Evolutionary conservation across 768 basidiomycete genomes (phyloP).

Genomic region (Pholiota conissans): DNA sequence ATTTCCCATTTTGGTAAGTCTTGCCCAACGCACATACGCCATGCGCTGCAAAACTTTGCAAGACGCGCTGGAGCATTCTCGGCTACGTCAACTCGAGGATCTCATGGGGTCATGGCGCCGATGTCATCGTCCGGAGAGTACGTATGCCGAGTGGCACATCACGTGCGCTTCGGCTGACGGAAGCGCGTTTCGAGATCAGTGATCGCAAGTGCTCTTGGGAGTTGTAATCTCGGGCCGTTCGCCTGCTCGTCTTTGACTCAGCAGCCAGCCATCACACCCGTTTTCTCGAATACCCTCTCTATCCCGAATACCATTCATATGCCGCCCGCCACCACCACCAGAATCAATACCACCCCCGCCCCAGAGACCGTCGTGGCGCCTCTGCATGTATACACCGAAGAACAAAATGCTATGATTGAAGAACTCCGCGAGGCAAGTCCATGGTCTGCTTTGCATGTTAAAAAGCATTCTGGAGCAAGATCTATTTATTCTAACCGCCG

Average conservation of each 20-base stretch:
- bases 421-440: slow-evolving; percentile 59
- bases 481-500: background rate
- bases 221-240: background rate
- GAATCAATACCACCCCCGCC: slow-evolving; percentile 57
- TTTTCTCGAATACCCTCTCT: background rate
- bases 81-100: too few species aligned
- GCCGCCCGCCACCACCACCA: slow-evolving; percentile 17
- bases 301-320: slow-evolving; percentile 6
- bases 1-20: too few species aligned
- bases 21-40: too few species aligned
- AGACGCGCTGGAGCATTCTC: too few species aligned
- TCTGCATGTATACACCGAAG: slow-evolving; percentile 58
- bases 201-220: background rate
- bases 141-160: too few species aligned
- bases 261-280: background rate
- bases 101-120: too few species aligned
- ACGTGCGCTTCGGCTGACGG: too few species aligned
- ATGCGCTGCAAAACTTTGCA: too few species aligned
- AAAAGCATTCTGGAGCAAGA: background rate
- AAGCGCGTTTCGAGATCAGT: too few species aligned
- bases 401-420: slow-evolving; percentile 59
- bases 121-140: too few species aligned
- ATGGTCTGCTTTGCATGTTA: background rate
- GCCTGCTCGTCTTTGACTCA: slow-evolving; percentile 2
- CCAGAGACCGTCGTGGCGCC: slow-evolving; percentile 54